A percentile compares a stretch with the other conserved stretches of the same genome.
Conservation (phyloP, 345 rosid genomes). For the Eucalyptus curtisii region DNA sequence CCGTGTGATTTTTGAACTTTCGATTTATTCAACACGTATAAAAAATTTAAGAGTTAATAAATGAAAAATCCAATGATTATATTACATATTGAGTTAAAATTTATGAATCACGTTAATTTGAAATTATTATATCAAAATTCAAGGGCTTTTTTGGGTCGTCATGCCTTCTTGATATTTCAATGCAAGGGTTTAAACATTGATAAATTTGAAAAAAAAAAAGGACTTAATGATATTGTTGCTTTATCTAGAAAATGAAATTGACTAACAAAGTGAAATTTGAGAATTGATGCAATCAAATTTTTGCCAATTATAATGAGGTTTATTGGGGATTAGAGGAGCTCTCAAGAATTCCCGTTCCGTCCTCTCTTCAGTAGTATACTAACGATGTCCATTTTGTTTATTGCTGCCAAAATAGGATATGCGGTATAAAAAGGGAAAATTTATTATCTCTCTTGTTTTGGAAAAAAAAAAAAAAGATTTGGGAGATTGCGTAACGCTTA, state of each 20-base stretch:
- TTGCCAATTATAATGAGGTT: not conserved
- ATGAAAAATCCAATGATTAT: too few relatives aligned
- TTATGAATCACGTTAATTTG: too few relatives aligned
- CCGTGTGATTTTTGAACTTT: too few relatives aligned
- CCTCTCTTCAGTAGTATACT: fast-evolving
- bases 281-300: not conserved
- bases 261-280: not conserved
- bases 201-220: not conserved
- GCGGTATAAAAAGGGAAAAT: fast-evolving
- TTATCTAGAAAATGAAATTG: not conserved
- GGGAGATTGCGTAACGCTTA: fast-evolving
- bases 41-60: fast-evolving
- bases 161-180: too few relatives aligned
- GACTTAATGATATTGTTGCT: not conserved
- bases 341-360: fast-evolving
- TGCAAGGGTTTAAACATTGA: too few relatives aligned
- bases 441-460: too few relatives aligned
- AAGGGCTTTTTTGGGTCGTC: fast-evolving
- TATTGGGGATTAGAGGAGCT: not conserved
- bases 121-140: not conserved
- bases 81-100: fast-evolving
- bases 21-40: fast-evolving
- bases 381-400: not conserved
- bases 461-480: too few relatives aligned
- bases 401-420: too few relatives aligned